Base-by-base conservation (phyloP, 345 rosid species). In the Microthlaspi erraticum region DNA sequence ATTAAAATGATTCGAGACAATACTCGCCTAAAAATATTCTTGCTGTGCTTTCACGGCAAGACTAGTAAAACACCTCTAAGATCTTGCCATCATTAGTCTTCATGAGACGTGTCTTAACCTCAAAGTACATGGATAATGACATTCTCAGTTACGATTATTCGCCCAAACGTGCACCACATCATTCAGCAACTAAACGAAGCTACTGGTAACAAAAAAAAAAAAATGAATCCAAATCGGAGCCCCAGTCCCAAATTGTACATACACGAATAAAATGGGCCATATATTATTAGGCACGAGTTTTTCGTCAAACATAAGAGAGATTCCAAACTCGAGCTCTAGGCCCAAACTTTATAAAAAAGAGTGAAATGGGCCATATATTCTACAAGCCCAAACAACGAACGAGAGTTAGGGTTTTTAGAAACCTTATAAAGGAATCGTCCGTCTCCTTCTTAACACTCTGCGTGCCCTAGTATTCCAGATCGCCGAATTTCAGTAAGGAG, bases 401-500 rank as follows among this genome's bases (percentile, higher is more conserved):
- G 4, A 20, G 2, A 2, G 1, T 45, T 72, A 64, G 71, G 77
- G 77, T 54, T 72, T 65, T 64, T 53, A 31, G 54, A 37, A 14
- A 46, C 29, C 61, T 20, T 66, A 74, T 74, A 46, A 59, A 74
- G 0, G 0, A 0, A 2, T 41, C 0, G 10, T 1, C 18, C 65
- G 52, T 56, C 70, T 37, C 56, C 3, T 3, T 5, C 26, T 0
- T 3, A 6, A 2, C 58, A 19, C 65, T 18, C 70, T 64, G 54
- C 65, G 71, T 56, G 71, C 39, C 66, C 52, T 73, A 72, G 70
- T 55, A 23, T 26, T 48, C 42, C 43, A 64, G 50, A 43, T 44
- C 69, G 68, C 68, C 67, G 78, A 20, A 10, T 44, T 1, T 14
- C 49, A 16, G 17, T 63, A 41, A 76, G 71, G 26, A 65, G 76